Evolutionary conservation across 345 rosid species (phyloP), one percentile per base, ranked within the genome.

Genomic region (Eucalyptus regnans): DNA sequence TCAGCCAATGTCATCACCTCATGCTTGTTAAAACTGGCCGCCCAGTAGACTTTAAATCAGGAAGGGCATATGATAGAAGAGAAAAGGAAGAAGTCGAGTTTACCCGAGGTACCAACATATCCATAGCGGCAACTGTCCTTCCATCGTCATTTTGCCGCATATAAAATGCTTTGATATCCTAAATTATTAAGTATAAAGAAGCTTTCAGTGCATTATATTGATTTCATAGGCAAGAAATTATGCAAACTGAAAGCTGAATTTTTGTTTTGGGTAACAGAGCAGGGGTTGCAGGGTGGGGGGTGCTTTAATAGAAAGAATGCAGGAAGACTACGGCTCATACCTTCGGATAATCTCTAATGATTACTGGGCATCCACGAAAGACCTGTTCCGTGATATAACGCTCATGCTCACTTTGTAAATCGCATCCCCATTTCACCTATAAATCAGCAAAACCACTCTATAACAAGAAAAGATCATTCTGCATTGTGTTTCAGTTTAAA

Each of bases 51-150:
- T 33, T 66, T 41, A 20, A 33, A 51, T 54, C 43, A n/a, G 44
- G 87, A 60, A 37, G 87, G 20, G 80, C 37, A 37, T 41, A 66
- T 49, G 50, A 66, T 71, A 25, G 66, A 56, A 54, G 58, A 17
- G 8, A 54, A 52, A 87, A 46, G 22, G 37, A 51, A 88, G 86
- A 58, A 58, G n/a, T 68, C 23, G 50, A 54, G 51, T 48, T 93
- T 95, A 98, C 99, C 95, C 95, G 96, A 92, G 99, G 99, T 90
- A 98, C 99, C 66, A 98, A 91, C 98, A 98, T 89, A 93, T 98
- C 99, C 99, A 98, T 98, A 44, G 99, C 99, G 43, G 99, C 99
- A 62, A 98, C 99, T 52, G 99, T 98, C 93, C 94, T 98, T 50
- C 98, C 99, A 89, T 98, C 99, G 83, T 96, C 97, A 89, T 98